phyloP scores from a whole-genome alignment of 1,139 yeast species.

The Pichia sp. region DNA sequence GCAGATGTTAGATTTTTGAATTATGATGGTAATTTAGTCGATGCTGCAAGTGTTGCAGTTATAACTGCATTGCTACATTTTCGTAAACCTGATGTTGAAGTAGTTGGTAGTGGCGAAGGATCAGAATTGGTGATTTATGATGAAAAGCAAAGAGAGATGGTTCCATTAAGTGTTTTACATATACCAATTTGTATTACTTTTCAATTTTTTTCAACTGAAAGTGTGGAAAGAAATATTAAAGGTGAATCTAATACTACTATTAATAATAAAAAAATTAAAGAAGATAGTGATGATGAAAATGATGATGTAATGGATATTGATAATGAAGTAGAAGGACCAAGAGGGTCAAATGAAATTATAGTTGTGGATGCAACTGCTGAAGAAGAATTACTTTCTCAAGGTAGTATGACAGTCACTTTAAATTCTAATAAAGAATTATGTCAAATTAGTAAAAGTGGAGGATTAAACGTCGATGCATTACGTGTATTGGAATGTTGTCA shows the following conservation, averaged over 20 bases:
- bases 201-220: slow-evolving; percentile 68
- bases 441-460: slow-evolving; percentile 87
- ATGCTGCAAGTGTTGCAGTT: slow-evolving; percentile 85
- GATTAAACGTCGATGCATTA: slow-evolving; percentile 74
- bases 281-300: slow-evolving; percentile 9
- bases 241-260: slow-evolving; percentile 41
- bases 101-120: slow-evolving; percentile 48
- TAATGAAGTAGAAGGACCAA: background rate
- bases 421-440: slow-evolving; percentile 88
- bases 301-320: slow-evolving; percentile 13
- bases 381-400: slow-evolving; percentile 75
- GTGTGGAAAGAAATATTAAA: slow-evolving; percentile 60
- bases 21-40: slow-evolving; percentile 89
- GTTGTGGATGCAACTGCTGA: slow-evolving; percentile 70
- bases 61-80: slow-evolving; percentile 81
- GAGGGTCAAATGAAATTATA: slow-evolving; percentile 45
- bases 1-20: slow-evolving; percentile 87
- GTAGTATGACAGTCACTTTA: slow-evolving; percentile 75
- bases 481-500: slow-evolving; percentile 64
- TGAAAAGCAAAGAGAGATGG: slow-evolving; percentile 76
- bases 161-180: slow-evolving; percentile 77
- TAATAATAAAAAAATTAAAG: background rate
- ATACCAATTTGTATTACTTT: slow-evolving; percentile 89
- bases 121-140: slow-evolving; percentile 55
- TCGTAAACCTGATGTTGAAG: slow-evolving; percentile 75